Evolutionary conservation across 768 basidiomycete genomes (phyloP).

Genomic region (Vararia minispora): DNA sequence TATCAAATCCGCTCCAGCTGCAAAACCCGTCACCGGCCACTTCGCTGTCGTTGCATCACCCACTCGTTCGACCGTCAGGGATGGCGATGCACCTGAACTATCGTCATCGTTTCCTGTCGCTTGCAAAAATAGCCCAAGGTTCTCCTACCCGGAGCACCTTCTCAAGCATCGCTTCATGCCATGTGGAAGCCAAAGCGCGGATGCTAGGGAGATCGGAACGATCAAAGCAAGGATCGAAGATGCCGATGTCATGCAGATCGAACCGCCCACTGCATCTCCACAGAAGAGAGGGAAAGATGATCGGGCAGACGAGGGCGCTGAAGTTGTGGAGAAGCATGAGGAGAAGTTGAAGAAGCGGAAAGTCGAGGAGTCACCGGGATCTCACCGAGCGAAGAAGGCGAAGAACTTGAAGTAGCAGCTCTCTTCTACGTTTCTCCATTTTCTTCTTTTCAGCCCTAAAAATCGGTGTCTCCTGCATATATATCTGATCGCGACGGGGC

Average conservation of each 20-base stretch:
- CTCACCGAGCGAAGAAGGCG: constrained; percentile 6
- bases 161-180: constrained; percentile 12
- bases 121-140: constrained; percentile 6
- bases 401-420: constrained; percentile 12
- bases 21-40: constrained; percentile 9
- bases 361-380: constrained; percentile 1
- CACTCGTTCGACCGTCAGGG: constrained; percentile 2
- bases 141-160: constrained; percentile 10
- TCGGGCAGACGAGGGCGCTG: not conserved
- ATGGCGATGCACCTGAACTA: not conserved
- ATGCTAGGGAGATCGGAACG: not conserved
- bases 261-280: too few relatives aligned
- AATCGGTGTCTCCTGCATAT: too few relatives aligned
- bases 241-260: too few relatives aligned
- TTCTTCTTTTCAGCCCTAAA: too few relatives aligned
- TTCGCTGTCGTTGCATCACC: constrained; percentile 8
- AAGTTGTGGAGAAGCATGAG: not conserved
- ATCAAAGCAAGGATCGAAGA: too few relatives aligned
- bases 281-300: too few relatives aligned
- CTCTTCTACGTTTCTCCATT: too few relatives aligned
- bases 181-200: constrained; percentile 6
- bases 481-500: too few relatives aligned
- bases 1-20: too few relatives aligned
- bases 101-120: not conserved
- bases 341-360: constrained; percentile 7